Evolutionary conservation across 495 filamentous ascomycete genomes (phyloP), one percentile per base, ranked within the genome.

Genomic region (Trichoderma gamsii): DNA sequence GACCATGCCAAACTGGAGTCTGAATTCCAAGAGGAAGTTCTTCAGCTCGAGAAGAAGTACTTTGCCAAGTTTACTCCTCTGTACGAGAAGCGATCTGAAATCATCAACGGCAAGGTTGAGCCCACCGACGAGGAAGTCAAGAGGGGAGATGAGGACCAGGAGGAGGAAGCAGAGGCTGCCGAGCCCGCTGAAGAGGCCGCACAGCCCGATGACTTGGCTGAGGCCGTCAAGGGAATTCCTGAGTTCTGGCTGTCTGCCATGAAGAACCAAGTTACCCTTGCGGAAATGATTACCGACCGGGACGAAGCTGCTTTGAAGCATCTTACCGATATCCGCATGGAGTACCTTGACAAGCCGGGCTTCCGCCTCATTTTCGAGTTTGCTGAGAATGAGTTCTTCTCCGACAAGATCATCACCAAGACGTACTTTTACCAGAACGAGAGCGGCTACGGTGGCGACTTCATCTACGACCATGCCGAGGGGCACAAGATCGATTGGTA

Each of bases 181-280:
- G 44, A 89, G 56, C 83, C 86, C 11, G 81, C 86, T 29, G 76
- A 78, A 8, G 65, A 66, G 21, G 15, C 64, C 18, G n/a, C 64
- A 23, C 41, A 49, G 43, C 71, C 74, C 72, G 82, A 83, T 71
- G 83, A 85, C 70, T 80, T 87, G 66, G 80, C 86, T 66, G 80
- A 83, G 68, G 73, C 76, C 68, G 61, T 73, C 76, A 4, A 61
- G 70, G 93, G 93, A 73, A 97, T 98, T 70, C 96, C 96, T 43
- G 96, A 99, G 79, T 99, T 99, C 84, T 99, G 96, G 96, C 84
- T 99, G 35, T 97, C 94, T 69, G 92, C 96, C 70, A 98, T 99
- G 95, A 99, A 99, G 85, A 99, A 98, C 82, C 92, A 97, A 76
- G 86, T 94, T 74, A 93, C 92, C 11, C 85, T 99, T 61, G 92